These are phyloP conservation scores for Galium porrigens DNA, from an alignment of 305 asterid species.

Conservation along the genomic window DNA sequence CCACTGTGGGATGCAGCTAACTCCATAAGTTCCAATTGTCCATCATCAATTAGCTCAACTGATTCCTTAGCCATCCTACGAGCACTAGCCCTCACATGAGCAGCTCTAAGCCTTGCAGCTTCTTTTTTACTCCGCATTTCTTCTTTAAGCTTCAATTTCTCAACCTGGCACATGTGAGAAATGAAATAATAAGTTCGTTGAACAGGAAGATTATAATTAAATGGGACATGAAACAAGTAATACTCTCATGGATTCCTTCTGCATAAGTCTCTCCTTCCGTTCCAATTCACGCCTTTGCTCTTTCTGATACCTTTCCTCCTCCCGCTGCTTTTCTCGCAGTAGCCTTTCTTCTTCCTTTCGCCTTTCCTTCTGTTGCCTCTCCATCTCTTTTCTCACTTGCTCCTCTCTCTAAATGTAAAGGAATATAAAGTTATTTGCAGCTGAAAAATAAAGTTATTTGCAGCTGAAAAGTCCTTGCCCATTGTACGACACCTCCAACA, in stretches of 20 bases:
- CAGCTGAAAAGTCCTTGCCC: neutral
- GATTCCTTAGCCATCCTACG: constrained; percentile 81
- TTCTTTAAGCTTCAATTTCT: constrained; percentile 66
- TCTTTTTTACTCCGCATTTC: constrained; percentile 77
- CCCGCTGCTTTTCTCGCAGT: constrained; percentile 76
- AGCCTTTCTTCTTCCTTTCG: constrained; percentile 72
- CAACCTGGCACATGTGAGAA: constrained; percentile 40
- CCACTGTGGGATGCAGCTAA: constrained; percentile 52
- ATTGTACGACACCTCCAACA: constrained; percentile 1
- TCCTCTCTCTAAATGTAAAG: constrained; percentile 51
- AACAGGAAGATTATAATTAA: neutral
- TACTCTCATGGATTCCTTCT: constrained; percentile 64
- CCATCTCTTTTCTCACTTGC: constrained; percentile 77
- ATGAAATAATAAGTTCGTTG: constrained; percentile 5
- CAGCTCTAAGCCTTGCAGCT: constrained; percentile 78
- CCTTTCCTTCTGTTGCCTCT: constrained; percentile 69
- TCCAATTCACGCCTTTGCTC: constrained; percentile 89
- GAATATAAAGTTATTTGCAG: constrained; percentile 8
- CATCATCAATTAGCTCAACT: constrained; percentile 64
- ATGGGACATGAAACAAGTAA: constrained; percentile 12
- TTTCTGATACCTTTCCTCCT: constrained; percentile 58
- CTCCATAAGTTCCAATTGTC: constrained; percentile 80
- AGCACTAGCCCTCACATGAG: constrained; percentile 68
- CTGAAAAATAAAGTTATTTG: constrained; percentile 5
- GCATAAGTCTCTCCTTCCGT: constrained; percentile 57